Evolutionary conservation across 805 yeast species (phyloP).

Genomic region (Metschnikowia rubicola): DNA sequence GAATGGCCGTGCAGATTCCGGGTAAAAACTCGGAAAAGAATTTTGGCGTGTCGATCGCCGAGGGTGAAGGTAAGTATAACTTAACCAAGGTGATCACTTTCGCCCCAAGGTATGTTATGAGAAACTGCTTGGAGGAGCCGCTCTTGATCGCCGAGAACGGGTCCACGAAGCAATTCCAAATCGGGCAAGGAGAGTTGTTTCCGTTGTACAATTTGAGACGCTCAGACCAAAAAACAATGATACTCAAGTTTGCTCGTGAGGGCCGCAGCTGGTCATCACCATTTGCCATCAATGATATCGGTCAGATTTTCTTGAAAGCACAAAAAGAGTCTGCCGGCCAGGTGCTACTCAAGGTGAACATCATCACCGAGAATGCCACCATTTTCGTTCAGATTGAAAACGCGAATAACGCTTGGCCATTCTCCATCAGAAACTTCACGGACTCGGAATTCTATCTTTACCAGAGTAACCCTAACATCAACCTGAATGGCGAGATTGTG

Average conservation of each 20-base stretch:
- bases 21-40: slow-evolving; percentile 59
- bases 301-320: slow-evolving; percentile 72
- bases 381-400: slow-evolving; percentile 70
- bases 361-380: slow-evolving; percentile 76
- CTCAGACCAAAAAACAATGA: slow-evolving; percentile 54
- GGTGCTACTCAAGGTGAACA: slow-evolving; percentile 65
- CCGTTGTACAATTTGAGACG: slow-evolving; percentile 68
- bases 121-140: slow-evolving; percentile 55
- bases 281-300: slow-evolving; percentile 78
- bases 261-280: slow-evolving; percentile 82
- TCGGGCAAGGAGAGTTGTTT: slow-evolving; percentile 44
- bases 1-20: slow-evolving; percentile 42
- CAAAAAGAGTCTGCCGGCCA: slow-evolving; percentile 64
- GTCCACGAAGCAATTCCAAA: slow-evolving; percentile 45
- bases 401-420: slow-evolving; percentile 87
- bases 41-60: slow-evolving; percentile 70
- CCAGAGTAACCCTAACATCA: slow-evolving; percentile 74
- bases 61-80: slow-evolving; percentile 82
- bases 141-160: slow-evolving; percentile 69
- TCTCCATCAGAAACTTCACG: slow-evolving; percentile 83
- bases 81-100: slow-evolving; percentile 74
- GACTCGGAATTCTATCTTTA: slow-evolving; percentile 81
- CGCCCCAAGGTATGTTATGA: slow-evolving; percentile 77
- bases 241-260: slow-evolving; percentile 54
- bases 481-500: slow-evolving; percentile 57